Base-by-base conservation (phyloP, 1,139 yeast genomes). In the Debaryomyces psychrophilus region DNA sequence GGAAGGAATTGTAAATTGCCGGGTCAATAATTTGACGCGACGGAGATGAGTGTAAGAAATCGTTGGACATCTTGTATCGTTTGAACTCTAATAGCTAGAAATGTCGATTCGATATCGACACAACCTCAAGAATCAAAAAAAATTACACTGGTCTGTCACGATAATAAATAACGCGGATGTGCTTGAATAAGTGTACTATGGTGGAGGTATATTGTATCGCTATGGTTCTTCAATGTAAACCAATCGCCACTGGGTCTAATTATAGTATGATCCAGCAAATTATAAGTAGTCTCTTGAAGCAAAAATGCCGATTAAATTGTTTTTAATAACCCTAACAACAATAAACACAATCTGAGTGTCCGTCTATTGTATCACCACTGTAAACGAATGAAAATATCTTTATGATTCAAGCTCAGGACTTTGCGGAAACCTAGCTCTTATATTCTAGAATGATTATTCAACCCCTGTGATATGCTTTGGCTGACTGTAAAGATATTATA, bases 21-120 rank as follows among this genome's bases (percentile, higher is more conserved):
- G 68, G 69, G 44, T 67, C 71, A 41, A 56, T 58, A 37, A 55
- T 54, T 52, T 54, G 60, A 52, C 60, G 60, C 22, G 72, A 60
- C 17, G 76, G 77, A 17, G 76, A 71, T 40, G 73, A 65, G 17
- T 62, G 67, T 47, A 68, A 60, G 49, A 58, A 67, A 38, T 64
- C 66, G 63, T 63, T 64, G 17, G 71, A 61, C 76, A 70, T 69
- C 26, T 28, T 18, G 25, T 8, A 14, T 26, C 22, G 17, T 29
- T 17, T 15, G 17, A 29, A 29, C 17, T 15, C n/a, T 29, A 29
- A 15, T 15, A 29, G 33, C 20, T 29, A 8, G 11, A 14, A 29
- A 15, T 15, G 33, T 29, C 33, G 4, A 4, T 4, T 20, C 22
- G 5, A 20, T 20, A 48, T 34, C 47, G 25, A 34, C 36, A 25